phyloP scores from a whole-genome alignment of 2,329 filamentous ascomycete species.

The Huntiella savannae region DNA sequence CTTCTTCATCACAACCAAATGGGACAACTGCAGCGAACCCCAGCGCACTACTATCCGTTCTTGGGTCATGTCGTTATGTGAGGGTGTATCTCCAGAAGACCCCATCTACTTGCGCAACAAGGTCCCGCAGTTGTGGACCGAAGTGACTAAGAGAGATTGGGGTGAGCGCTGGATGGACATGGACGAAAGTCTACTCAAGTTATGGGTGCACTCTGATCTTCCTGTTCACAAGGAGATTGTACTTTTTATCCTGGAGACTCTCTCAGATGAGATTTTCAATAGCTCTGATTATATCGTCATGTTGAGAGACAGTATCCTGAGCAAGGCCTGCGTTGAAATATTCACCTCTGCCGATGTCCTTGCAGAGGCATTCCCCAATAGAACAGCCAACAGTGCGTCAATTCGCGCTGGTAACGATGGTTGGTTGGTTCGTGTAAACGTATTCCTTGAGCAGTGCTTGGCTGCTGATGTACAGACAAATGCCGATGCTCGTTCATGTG shows the following conservation, averaged over 20 bases:
- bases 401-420: slow-evolving; percentile 67
- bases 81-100: slow-evolving; percentile 50
- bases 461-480: slow-evolving; percentile 44
- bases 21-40: slow-evolving; percentile 50
- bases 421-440: slow-evolving; percentile 64
- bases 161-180: slow-evolving; percentile 85
- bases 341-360: slow-evolving; percentile 67
- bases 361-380: slow-evolving; percentile 53
- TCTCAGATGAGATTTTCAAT: slow-evolving; percentile 88
- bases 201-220: slow-evolving; percentile 57
- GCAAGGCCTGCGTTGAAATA: slow-evolving; percentile 80
- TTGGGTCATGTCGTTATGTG: slow-evolving; percentile 65
- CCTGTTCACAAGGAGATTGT: slow-evolving; percentile 64
- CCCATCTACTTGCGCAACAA: slow-evolving; percentile 80
- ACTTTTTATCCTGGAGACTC: slow-evolving; percentile 68
- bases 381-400: slow-evolving; percentile 41
- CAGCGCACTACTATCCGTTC: slow-evolving; percentile 50
- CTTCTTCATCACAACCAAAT: slow-evolving; percentile 71
- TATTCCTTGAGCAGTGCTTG: slow-evolving; percentile 56
- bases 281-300: slow-evolving; percentile 75
- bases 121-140: slow-evolving; percentile 83
- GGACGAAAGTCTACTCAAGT: slow-evolving; percentile 61
- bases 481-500: slow-evolving; percentile 48
- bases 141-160: slow-evolving; percentile 86
- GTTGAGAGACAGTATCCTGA: slow-evolving; percentile 64